phyloP scores from a whole-genome alignment of 441 rosid genomes.

The Populus tomentosa region DNA sequence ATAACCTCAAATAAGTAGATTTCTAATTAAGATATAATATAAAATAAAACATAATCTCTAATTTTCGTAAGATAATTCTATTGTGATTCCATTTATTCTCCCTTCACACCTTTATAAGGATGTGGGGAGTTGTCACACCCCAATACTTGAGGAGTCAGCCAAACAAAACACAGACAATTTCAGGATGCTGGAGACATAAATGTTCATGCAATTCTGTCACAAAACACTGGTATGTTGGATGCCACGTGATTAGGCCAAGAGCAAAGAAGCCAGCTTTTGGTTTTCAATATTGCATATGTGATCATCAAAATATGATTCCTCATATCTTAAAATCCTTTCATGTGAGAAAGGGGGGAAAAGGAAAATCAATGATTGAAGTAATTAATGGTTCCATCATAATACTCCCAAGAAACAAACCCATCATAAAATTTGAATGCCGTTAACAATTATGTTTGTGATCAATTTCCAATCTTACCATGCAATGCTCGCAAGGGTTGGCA shows the following conservation, averaged over 20 bases:
- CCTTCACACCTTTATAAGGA: neutral
- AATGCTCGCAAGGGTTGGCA: conserved; percentile 89
- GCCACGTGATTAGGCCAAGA: neutral
- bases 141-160: neutral
- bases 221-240: neutral
- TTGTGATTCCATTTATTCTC: too few relatives aligned
- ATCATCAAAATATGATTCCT: neutral
- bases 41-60: too few relatives aligned
- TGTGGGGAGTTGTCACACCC: too few relatives aligned
- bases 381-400: neutral
- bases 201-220: neutral
- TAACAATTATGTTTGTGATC: neutral
- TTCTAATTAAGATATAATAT: too few relatives aligned
- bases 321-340: neutral
- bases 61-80: too few relatives aligned
- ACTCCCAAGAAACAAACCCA: neutral
- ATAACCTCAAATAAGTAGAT: too few relatives aligned
- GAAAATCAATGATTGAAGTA: neutral
- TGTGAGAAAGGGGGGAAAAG: neutral
- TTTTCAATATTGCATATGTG: neutral
- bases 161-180: neutral
- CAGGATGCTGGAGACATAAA: too few relatives aligned
- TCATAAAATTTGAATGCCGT: neutral
- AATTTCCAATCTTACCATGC: conserved; percentile 62
- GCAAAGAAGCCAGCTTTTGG: neutral